phyloP scores from a whole-genome alignment of 2,329 filamentous ascomycete genomes.

The Monilinia vaccinii-corymbosi region DNA sequence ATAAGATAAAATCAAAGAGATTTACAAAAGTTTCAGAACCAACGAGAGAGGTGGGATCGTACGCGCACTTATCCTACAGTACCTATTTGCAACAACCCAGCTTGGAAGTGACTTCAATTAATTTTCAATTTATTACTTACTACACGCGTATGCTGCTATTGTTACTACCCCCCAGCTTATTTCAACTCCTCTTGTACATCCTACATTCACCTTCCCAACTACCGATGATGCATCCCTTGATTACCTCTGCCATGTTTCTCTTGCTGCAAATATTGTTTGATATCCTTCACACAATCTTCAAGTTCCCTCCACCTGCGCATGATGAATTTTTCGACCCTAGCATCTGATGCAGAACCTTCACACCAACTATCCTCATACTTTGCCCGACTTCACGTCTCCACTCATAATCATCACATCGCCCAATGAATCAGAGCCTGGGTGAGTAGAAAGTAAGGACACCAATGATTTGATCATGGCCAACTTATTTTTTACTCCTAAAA shows the following conservation, averaged over 20 bases:
- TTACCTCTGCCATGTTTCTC: background rate
- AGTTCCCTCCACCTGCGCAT: background rate
- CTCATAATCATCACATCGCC: background rate
- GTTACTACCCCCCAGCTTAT: background rate
- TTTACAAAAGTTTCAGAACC: too few relatives aligned
- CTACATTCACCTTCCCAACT: background rate
- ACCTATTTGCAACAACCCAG: too few relatives aligned
- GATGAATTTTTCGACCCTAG: background rate
- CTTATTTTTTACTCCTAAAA: slow-evolving; percentile 47
- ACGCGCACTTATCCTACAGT: too few relatives aligned
- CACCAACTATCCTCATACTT: background rate
- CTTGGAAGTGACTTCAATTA: background rate
- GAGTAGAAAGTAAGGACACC: too few relatives aligned
- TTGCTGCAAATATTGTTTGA: background rate
- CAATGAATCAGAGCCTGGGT: background rate
- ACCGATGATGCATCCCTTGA: background rate
- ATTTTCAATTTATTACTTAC: slow-evolving; percentile 1
- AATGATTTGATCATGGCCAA: background rate
- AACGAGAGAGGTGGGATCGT: too few relatives aligned
- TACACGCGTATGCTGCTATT: background rate
- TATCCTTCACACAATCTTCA: background rate
- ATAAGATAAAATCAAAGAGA: too few relatives aligned
- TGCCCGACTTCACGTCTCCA: background rate
- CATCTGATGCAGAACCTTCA: background rate
- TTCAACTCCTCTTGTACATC: background rate